Evolutionary conservation across 148 eudicot species (phyloP).

Genomic region (Spergularia marina): DNA sequence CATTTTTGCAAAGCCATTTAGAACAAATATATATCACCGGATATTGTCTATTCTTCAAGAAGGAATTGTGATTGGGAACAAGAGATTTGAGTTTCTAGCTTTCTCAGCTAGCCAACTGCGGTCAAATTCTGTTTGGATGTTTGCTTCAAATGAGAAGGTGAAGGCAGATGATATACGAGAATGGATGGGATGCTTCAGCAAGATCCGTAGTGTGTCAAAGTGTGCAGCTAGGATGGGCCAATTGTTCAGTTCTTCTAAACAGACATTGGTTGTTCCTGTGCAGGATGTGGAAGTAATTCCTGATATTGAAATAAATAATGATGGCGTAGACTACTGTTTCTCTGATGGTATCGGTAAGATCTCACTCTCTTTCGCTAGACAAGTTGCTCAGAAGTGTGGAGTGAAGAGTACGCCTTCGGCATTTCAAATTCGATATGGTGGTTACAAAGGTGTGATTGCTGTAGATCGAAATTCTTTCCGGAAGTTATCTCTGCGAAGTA

Average conservation of each 20-base stretch:
- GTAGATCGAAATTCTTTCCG: conserved; percentile 77
- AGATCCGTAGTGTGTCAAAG: conserved; percentile 88
- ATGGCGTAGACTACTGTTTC: conserved; percentile 78
- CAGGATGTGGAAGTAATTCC: conserved; percentile 79
- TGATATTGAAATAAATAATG: conserved; percentile 67
- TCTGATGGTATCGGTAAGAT: conserved; percentile 98
- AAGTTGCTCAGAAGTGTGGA: conserved; percentile 76
- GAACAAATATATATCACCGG: conserved; percentile 63
- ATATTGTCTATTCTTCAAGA: conserved; percentile 71
- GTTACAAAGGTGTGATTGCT: conserved; percentile 91
- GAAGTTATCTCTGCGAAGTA: conserved; percentile 72
- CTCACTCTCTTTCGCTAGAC: conserved; percentile 74
- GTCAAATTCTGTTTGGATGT: conserved; percentile 96
- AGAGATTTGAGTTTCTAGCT: conserved; percentile 79
- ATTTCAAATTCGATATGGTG: conserved; percentile 94
- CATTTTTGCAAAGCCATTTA: conserved; percentile 65
- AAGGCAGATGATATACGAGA: conserved; percentile 76
- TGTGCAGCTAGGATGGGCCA: conserved; percentile 99
- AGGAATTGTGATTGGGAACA: conserved; percentile 74
- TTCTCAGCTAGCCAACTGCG: conserved; percentile 98
- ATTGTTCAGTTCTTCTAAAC: conserved; percentile 79
- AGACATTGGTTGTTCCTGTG: conserved; percentile 66
- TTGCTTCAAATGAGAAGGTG: conserved; percentile 84
- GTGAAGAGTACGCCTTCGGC: conserved; percentile 73
- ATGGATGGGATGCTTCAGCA: conserved; percentile 96